Evolutionary conservation across 176 grass and related monocot genomes (phyloP).

Genomic region (Avena insularis): DNA sequence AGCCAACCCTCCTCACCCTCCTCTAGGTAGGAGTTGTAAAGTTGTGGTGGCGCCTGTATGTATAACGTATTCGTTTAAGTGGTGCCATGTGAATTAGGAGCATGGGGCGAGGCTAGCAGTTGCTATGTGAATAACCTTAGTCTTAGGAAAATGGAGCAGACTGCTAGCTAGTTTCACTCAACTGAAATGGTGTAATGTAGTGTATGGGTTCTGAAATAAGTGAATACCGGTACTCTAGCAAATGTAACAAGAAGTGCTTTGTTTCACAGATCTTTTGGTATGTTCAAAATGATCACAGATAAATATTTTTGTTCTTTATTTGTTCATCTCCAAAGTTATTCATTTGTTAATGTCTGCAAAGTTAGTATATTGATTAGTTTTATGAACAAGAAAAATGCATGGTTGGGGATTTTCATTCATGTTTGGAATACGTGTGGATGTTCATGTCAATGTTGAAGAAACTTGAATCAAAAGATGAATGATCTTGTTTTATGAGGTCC

Average conservation of each 20-base stretch:
- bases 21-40: conserved; percentile 16
- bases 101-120: background rate
- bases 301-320: background rate
- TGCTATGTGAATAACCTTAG: conserved; percentile 31
- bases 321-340: background rate
- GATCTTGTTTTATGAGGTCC: background rate
- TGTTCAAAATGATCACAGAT: background rate
- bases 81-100: background rate
- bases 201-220: background rate
- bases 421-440: background rate
- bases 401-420: too few relatives aligned
- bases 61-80: conserved; percentile 16
- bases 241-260: background rate
- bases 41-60: conserved; percentile 15
- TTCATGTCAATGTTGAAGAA: background rate
- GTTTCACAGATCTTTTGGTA: background rate
- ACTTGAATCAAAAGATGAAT: background rate
- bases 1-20: conserved; percentile 21
- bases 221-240: background rate
- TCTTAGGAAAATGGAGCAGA: background rate
- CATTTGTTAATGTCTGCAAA: background rate
- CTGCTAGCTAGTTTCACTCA: background rate
- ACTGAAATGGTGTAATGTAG: conserved; percentile 19
- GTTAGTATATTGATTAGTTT: background rate
- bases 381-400: too few relatives aligned